Conservation (phyloP, 768 basidiomycete species). For the Termitomyces sp. region DNA sequence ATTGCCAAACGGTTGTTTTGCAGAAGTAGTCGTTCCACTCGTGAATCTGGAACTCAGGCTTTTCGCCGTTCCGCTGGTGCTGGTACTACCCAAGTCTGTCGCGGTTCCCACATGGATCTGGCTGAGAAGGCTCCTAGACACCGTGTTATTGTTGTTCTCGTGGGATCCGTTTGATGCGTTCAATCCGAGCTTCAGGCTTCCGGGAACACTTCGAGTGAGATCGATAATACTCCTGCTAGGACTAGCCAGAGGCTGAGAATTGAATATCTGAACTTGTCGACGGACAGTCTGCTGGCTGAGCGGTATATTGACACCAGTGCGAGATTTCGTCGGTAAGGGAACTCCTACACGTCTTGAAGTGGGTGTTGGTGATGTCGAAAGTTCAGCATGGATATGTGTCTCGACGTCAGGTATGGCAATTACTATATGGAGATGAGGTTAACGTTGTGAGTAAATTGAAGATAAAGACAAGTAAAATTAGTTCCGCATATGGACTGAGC, state of each 20-base stretch:
- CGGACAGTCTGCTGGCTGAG: conserved; percentile 42
- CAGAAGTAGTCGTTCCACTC: conserved; percentile 30
- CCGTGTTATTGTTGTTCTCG: conserved; percentile 28
- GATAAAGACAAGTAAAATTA: conserved; percentile 25
- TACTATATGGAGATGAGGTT: conserved; percentile 44
- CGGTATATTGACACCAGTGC: conserved; percentile 56
- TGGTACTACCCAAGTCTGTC: conserved; percentile 18
- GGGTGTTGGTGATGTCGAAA: conserved; percentile 61
- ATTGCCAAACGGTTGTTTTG: conserved; percentile 11
- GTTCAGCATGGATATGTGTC: conserved; percentile 62
- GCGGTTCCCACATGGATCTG: conserved; percentile 33
- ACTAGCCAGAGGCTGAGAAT: conserved; percentile 74
- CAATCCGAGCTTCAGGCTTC: conserved; percentile 21
- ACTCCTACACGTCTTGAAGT: conserved; percentile 80
- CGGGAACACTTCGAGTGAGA: conserved; percentile 21
- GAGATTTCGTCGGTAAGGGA: conserved; percentile 61
- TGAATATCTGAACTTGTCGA: conserved; percentile 74
- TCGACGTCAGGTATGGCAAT: conserved; percentile 82
- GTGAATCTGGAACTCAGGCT: conserved; percentile 35
- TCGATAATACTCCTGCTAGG: conserved; percentile 32
- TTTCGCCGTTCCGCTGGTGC: conserved; percentile 23
- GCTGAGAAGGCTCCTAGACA: conserved; percentile 35
- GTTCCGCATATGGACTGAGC: conserved; percentile 7
- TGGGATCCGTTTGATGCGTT: conserved; percentile 20
- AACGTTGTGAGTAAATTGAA: conserved; percentile 14